These are phyloP conservation scores for Benincasa hispida DNA, from an alignment of 306 rosid species.

Conservation along the genomic window DNA sequence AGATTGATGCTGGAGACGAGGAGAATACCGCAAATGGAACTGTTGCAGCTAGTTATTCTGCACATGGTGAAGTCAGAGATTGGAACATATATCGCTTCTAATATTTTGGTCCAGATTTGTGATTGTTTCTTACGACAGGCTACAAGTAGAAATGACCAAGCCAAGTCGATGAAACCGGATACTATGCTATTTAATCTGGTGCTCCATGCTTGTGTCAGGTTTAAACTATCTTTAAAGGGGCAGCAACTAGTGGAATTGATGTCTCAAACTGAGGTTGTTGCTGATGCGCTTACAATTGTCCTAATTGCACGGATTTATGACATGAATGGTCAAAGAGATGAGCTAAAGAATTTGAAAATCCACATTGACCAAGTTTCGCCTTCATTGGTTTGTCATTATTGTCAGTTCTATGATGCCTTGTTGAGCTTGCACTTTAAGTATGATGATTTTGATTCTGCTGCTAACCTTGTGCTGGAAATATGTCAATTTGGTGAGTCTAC, in stretches of 20 bases:
- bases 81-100: conserved; percentile 52
- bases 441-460: conserved; percentile 52
- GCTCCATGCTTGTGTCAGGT: conserved; percentile 74
- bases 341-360: conserved; percentile 42
- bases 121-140: conserved; percentile 23
- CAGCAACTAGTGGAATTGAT: conserved; percentile 44
- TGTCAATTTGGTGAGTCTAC: conserved; percentile 24
- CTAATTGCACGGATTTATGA: conserved; percentile 53
- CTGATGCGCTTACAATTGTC: conserved; percentile 59
- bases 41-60: conserved; percentile 40
- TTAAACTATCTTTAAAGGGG: conserved; percentile 51
- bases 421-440: conserved; percentile 75
- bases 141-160: conserved; percentile 22
- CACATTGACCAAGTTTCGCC: conserved; percentile 37
- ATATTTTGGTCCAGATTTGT: conserved; percentile 50
- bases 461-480: conserved; percentile 52
- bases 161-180: conserved; percentile 29
- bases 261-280: conserved; percentile 38
- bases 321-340: conserved; percentile 69
- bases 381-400: conserved; percentile 36
- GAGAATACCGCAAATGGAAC: conserved; percentile 36
- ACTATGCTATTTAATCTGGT: conserved; percentile 61
- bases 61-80: conserved; percentile 60
- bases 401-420: conserved; percentile 63
- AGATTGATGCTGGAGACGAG: conserved; percentile 39